Base-by-base conservation (phyloP, 192 early-diverging fungal genomes). In the Ramicandelaber brevisporus region DNA sequence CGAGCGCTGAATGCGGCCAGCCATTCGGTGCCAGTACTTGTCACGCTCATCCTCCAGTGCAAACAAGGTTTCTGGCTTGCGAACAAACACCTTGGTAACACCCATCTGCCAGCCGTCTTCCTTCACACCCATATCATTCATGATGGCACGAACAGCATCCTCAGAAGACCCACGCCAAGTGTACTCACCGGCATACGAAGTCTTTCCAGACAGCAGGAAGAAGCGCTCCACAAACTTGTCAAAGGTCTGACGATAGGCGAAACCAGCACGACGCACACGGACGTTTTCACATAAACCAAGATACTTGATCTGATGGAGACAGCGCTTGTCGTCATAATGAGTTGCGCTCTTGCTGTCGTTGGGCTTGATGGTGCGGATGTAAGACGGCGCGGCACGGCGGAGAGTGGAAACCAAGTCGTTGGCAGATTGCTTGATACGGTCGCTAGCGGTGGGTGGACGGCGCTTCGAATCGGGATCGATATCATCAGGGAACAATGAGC, bases 341-440 rank as follows among this genome's bases (percentile, higher is more conserved):
- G 69, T 62, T 1, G 88, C 63, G 17, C 72, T 70, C 53, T 92
- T 89, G 46, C 75, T 87, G 41, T 82, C 78, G 47, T 98, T 98
- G 20, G 93, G 90, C 44, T 98, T 98, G 52, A 98, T 96, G 26
- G 85, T 73, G 36, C 86, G 71, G 23, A 98, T 88, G 43, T 98
- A 98, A 29, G 75, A 79, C 15, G 92, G 92, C 29, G 76, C 79
- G 40, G 85, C 82, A 35, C 74, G 64, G 89, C 92, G 95, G 34
- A 98, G 52, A 37, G 87, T 95, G 10, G 63, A 65, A 1, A 98
- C 88, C 11, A 98, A 61, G 36, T 81, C 73, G 50, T 87, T 70
- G 13, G 66, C 66, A 21, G 64, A 70, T 7, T 48, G 39, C 56
- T 89, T 95, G 49, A 98, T 98, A 44, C 89, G 92, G 46, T 86